phyloP scores from a whole-genome alignment of 345 rosid genomes.

The Sisymbrium altissimum region DNA sequence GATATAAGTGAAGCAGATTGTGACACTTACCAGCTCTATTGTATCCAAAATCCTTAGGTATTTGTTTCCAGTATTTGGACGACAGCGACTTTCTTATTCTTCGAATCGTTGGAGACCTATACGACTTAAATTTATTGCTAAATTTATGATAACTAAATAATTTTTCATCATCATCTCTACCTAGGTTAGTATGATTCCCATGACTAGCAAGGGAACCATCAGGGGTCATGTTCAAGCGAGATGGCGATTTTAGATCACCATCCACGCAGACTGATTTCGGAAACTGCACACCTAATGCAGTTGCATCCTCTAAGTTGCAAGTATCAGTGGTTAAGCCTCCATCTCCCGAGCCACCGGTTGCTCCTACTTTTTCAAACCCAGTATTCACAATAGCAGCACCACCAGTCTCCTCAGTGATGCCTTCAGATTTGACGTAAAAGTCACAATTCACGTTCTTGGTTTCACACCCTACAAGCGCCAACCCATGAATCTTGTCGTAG shows the following conservation, averaged over 20 bases:
- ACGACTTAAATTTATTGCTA: slow-evolving; percentile 52
- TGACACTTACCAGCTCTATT: slow-evolving; percentile 57
- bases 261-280: slow-evolving; percentile 37
- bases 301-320: slow-evolving; percentile 39
- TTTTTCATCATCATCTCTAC: slow-evolving; percentile 76
- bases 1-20: not conserved
- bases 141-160: slow-evolving; percentile 54
- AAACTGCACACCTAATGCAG: slow-evolving; percentile 34
- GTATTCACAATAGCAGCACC: slow-evolving; percentile 38
- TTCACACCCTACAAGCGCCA: slow-evolving; percentile 28
- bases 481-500: slow-evolving; percentile 28
- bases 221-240: slow-evolving; percentile 30
- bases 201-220: slow-evolving; percentile 50
- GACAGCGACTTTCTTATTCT: slow-evolving; percentile 71
- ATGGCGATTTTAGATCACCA: slow-evolving; percentile 41
- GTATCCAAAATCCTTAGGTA: slow-evolving; percentile 63
- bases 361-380: slow-evolving; percentile 33
- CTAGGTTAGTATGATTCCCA: slow-evolving; percentile 58
- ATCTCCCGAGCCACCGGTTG: slow-evolving; percentile 29
- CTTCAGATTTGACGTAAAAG: slow-evolving; percentile 27
- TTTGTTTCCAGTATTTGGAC: slow-evolving; percentile 76
- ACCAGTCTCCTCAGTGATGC: slow-evolving; percentile 34
- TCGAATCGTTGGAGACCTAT: slow-evolving; percentile 60
- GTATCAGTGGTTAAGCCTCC: slow-evolving; percentile 36
- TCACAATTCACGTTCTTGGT: slow-evolving; percentile 23